Evolutionary conservation across 352 stramenopile species (phyloP).

Genomic region (Phytophthora pluvialis): DNA sequence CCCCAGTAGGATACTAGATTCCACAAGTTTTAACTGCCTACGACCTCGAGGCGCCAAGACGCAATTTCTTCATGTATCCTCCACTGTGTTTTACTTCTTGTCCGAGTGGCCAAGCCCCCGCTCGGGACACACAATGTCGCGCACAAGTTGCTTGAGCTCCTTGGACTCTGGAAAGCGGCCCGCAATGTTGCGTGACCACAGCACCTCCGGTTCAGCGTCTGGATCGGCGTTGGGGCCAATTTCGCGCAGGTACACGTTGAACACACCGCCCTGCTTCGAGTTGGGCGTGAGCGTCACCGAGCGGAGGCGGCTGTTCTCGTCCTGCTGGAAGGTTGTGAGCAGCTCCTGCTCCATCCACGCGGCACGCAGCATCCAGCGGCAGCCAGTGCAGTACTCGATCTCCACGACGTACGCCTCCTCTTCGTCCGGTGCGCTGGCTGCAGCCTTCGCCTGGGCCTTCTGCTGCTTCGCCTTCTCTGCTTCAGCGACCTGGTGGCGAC

Average conservation of each 20-base stretch:
- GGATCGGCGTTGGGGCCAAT: conserved; percentile 34
- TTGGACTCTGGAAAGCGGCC: conserved; percentile 92
- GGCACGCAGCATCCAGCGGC: conserved; percentile 89
- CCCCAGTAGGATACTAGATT: conserved; percentile 21
- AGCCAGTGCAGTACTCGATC: conserved; percentile 94
- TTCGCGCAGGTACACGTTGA: conserved; percentile 68
- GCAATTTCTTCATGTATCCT: not conserved
- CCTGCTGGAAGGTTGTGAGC: conserved; percentile 91
- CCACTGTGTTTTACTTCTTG: conserved; percentile 53
- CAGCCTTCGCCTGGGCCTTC: conserved; percentile 2
- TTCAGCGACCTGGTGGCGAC: conserved; percentile 11
- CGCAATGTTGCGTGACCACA: conserved; percentile 87
- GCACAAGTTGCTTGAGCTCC: conserved; percentile 93
- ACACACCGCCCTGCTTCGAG: conserved; percentile 59
- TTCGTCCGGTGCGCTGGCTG: not conserved
- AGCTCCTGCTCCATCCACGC: conserved; percentile 93
- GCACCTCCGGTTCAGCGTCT: conserved; percentile 56
- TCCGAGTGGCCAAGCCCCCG: conserved; percentile 88
- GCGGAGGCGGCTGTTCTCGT: conserved; percentile 52
- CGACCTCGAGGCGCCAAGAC: too few relatives aligned
- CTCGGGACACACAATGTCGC: conserved; percentile 86
- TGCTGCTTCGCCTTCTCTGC: conserved; percentile 18
- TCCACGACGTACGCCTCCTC: conserved; percentile 65
- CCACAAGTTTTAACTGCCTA: too few relatives aligned
- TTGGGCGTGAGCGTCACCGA: conserved; percentile 76